Evolutionary conservation across 1,139 yeast species (phyloP), one percentile per base, ranked within the genome.

Genomic region (Yamadazyma songkhlaensis): DNA sequence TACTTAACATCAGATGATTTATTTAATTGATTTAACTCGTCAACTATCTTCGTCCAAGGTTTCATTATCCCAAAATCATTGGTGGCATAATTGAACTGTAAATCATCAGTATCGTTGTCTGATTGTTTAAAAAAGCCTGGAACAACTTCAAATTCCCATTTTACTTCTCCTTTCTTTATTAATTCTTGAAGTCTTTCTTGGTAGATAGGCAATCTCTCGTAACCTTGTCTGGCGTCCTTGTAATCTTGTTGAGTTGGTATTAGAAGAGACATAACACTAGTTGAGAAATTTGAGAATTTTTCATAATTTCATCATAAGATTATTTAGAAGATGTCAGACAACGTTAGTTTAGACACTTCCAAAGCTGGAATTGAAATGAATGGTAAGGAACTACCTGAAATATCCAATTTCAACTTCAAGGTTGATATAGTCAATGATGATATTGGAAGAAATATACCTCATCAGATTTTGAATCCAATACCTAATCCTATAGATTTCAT

Each of bases 51-150:
- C 2, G 67, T 71, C 88, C 89, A 82, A 1, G 79, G 59, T 25
- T 54, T 50, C 38, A 51, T 45, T 15, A 57, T 44, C 1, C 86
- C 84, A 48, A 81, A 76, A 45, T 79, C 68, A 31, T 68, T 60
- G 12, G 53, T 53, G 9, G 72, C 56, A 42, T 77, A 72, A 50
- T 77, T 67, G 52, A 79, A 80, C 15, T 48, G 46, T 45, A 62
- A 49, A 35, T 77, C 83, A 46, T 78, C 74, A 0, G 81, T 75
- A 1, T 49, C 47, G 0, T 50, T 48, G 34, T 63, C 66, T 9
- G 74, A 62, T 53, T 81, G 86, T 35, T 62, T 62, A 62, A 81
- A 79, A 43, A 72, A 68, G 1, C 81, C 84, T 0, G 55, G 57
- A 0, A 70, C 75, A 1, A 66, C 60, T 36, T 64, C 68, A 47